phyloP scores from a whole-genome alignment of 805 yeast species.

The Lachancea nothofagi region DNA sequence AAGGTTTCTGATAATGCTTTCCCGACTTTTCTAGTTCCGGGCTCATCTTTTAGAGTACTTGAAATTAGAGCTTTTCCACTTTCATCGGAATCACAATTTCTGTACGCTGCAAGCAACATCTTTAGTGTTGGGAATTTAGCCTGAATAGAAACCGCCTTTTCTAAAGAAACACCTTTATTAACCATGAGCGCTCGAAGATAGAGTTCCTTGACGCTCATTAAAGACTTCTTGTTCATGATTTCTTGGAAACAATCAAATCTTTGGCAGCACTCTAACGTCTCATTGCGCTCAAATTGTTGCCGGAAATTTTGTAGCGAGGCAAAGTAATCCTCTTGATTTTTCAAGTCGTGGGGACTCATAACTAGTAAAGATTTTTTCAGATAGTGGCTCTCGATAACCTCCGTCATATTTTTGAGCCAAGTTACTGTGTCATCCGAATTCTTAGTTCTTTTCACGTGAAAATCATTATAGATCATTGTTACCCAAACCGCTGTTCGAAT shows the following conservation, averaged over 20 bases:
- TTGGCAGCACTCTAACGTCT: constrained; percentile 39
- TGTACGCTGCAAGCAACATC: constrained; percentile 36
- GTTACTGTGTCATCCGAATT: constrained; percentile 70
- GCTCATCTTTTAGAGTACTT: constrained; percentile 26
- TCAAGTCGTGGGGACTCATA: constrained; percentile 45
- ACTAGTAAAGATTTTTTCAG: constrained; percentile 39
- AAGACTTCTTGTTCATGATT: constrained; percentile 61
- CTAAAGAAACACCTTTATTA: constrained; percentile 73
- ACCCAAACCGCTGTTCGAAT: constrained; percentile 71
- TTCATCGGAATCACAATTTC: constrained; percentile 20
- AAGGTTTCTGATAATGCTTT: constrained; percentile 29
- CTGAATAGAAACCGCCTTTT: constrained; percentile 79
- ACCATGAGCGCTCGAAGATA: constrained; percentile 74
- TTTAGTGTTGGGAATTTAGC: constrained; percentile 64
- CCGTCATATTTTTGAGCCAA: constrained; percentile 38
- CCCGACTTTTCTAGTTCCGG: constrained; percentile 32
- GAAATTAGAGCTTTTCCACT: constrained; percentile 28
- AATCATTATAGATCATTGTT: constrained; percentile 59
- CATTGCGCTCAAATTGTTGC: constrained; percentile 36
- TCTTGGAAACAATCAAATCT: constrained; percentile 54
- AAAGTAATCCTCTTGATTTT: constrained; percentile 47
- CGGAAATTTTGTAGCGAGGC: constrained; percentile 40
- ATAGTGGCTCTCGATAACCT: constrained; percentile 45
- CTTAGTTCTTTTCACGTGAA: constrained; percentile 61
- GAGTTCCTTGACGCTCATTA: constrained; percentile 69